phyloP scores from a whole-genome alignment of 768 basidiomycete species.

The Tremella yokohamensis region DNA sequence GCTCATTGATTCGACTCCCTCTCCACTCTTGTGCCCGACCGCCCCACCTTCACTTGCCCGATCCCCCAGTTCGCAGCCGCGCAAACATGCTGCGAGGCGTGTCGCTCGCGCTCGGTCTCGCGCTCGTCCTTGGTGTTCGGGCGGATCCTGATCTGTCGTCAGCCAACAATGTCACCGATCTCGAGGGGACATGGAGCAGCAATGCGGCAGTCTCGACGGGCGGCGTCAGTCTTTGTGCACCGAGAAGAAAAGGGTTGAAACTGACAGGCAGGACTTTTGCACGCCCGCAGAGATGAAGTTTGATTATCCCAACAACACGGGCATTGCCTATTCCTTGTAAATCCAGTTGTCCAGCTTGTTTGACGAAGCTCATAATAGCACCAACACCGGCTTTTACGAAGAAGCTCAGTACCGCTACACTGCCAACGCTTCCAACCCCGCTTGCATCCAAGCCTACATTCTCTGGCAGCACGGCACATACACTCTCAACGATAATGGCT shows the following conservation, averaged over 20 bases:
- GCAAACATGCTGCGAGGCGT: background rate
- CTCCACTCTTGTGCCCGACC: too few relatives aligned
- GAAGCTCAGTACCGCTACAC: slow-evolving; percentile 84
- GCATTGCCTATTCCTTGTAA: slow-evolving; percentile 85
- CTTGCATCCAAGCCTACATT: slow-evolving; percentile 83
- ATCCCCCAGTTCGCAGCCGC: background rate
- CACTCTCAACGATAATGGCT: slow-evolving; percentile 67
- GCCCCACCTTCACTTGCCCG: background rate
- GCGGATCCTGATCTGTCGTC: slow-evolving; percentile 39
- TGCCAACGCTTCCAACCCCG: slow-evolving; percentile 75
- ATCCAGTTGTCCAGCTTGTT: slow-evolving; percentile 44
- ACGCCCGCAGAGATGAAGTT: slow-evolving; percentile 79
- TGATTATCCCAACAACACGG: slow-evolving; percentile 76
- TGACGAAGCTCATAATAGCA: slow-evolving; percentile 53
- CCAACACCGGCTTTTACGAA: slow-evolving; percentile 75
- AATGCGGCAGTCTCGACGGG: slow-evolving; percentile 74
- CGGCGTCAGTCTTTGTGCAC: slow-evolving; percentile 57
- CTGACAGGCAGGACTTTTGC: slow-evolving; percentile 65
- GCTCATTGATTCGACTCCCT: background rate
- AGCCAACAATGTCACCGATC: slow-evolving; percentile 62
- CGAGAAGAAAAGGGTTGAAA: background rate
- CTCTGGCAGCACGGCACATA: slow-evolving; percentile 87
- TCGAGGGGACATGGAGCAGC: slow-evolving; percentile 82
- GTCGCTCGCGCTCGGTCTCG: slow-evolving; percentile 4
- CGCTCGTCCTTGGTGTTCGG: slow-evolving; percentile 6